These are phyloP conservation scores for Tylopilus sp. DNA, from an alignment of 768 basidiomycete species.

Conservation along the genomic window DNA sequence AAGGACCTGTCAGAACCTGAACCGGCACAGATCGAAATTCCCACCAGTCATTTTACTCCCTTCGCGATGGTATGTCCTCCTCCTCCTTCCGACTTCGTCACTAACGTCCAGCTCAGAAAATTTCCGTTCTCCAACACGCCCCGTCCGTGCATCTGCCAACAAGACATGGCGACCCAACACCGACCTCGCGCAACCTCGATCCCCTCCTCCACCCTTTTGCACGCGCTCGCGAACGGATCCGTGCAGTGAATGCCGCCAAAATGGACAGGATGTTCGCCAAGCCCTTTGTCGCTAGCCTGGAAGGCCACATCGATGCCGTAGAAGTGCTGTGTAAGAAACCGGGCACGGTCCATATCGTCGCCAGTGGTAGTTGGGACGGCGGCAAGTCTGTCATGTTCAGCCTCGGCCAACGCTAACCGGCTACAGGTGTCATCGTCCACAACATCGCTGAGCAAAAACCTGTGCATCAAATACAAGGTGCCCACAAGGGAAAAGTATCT, in stretches of 20 bases:
- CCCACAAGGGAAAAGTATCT: slow-evolving; percentile 84
- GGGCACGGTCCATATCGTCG: slow-evolving; percentile 71
- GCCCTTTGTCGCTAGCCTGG: slow-evolving; percentile 85
- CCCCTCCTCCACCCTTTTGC: slow-evolving; percentile 96
- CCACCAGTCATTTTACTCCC: neutral
- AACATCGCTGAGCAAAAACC: slow-evolving; percentile 61
- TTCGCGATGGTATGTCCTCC: slow-evolving; percentile 13
- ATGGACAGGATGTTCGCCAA: slow-evolving; percentile 98
- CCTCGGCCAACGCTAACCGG: neutral
- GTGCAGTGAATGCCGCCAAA: slow-evolving; percentile 93
- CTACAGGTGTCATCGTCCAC: slow-evolving; percentile 79
- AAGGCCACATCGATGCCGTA: slow-evolving; percentile 94
- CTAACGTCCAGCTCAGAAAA: slow-evolving; percentile 53
- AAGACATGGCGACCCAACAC: slow-evolving; percentile 80
- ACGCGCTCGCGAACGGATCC: slow-evolving; percentile 85
- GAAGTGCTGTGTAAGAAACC: slow-evolving; percentile 76
- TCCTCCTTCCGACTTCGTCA: neutral
- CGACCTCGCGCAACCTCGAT: slow-evolving; percentile 87
- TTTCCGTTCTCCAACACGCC: slow-evolving; percentile 82
- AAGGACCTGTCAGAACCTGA: no score
- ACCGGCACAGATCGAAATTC: neutral
- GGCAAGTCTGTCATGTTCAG: slow-evolving; percentile 46
- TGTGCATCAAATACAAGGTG: slow-evolving; percentile 55
- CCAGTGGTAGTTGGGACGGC: slow-evolving; percentile 95
- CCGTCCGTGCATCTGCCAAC: slow-evolving; percentile 69